Conservation (phyloP, 2,329 filamentous ascomycete genomes). For the Fusarium scirpi region DNA sequence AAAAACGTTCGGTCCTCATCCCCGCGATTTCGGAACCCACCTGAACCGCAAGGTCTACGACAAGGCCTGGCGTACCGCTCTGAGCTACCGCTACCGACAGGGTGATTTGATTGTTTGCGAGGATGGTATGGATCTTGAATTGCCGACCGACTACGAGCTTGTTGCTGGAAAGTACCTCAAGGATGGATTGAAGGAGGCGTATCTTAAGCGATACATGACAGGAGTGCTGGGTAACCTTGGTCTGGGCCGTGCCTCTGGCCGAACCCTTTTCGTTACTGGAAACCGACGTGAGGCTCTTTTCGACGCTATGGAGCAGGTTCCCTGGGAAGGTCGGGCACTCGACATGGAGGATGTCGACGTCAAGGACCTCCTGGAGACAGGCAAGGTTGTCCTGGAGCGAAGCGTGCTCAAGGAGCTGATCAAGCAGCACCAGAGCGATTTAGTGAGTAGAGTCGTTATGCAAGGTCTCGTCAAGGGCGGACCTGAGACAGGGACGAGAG, state of each 20-base stretch:
- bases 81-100: constrained; percentile 89
- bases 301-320: constrained; percentile 72
- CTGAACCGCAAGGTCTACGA: constrained; percentile 94
- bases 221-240: constrained; percentile 77
- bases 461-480: constrained; percentile 54
- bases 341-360: constrained; percentile 87
- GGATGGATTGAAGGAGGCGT: constrained; percentile 65
- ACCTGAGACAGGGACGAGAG: constrained; percentile 55
- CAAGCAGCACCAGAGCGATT: constrained; percentile 76
- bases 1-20: constrained; percentile 89
- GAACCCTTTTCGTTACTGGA: constrained; percentile 80
- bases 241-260: constrained; percentile 74
- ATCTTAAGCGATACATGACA: constrained; percentile 71
- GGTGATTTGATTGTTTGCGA: constrained; percentile 90
- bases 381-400: constrained; percentile 88
- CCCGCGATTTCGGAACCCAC: constrained; percentile 87
- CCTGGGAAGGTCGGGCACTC: constrained; percentile 76
- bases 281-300: constrained; percentile 72
- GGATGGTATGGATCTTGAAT: constrained; percentile 76
- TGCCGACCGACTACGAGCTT: constrained; percentile 64
- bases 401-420: constrained; percentile 82
- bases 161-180: constrained; percentile 57
- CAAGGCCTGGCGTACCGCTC: constrained; percentile 91
- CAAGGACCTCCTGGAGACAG: constrained; percentile 90
- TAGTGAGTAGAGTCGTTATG: constrained; percentile 62